Evolutionary conservation across 495 filamentous ascomycete genomes (phyloP).

Genomic region (Choiromyces venosus): DNA sequence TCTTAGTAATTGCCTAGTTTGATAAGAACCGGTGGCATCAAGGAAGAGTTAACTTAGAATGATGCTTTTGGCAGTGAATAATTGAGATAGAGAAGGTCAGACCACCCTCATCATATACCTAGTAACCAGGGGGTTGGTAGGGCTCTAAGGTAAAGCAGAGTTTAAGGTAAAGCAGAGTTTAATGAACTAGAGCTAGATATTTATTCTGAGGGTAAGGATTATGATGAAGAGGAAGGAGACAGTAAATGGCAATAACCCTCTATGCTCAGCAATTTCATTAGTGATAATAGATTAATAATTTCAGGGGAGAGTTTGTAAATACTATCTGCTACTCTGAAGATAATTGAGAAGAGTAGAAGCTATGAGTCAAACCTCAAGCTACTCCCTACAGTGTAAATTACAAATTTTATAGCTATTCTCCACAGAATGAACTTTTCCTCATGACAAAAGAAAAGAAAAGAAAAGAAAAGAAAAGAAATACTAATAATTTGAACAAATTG

Average conservation of each 20-base stretch:
- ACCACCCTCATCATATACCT: constrained; percentile 79
- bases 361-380: too few species aligned
- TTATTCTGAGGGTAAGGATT: constrained; percentile 11
- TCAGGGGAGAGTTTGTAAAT: constrained; percentile 73
- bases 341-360: too few species aligned
- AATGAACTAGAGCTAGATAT: too few species aligned
- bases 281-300: constrained; percentile 83
- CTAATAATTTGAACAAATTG: too few species aligned
- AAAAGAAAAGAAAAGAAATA: too few species aligned
- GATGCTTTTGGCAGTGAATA: constrained; percentile 74
- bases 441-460: too few species aligned
- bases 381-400: too few species aligned
- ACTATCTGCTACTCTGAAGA: constrained; percentile 89
- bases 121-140: constrained; percentile 70
- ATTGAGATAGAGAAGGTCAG: constrained; percentile 84
- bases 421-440: too few species aligned
- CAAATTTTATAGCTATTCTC: too few species aligned
- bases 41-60: constrained; percentile 54
- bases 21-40: constrained; percentile 53
- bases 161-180: constrained; percentile 22
- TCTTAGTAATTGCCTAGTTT: constrained; percentile 64
- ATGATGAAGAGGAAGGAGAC: constrained; percentile 37
- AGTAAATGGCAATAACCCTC: constrained; percentile 27
- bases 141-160: constrained; percentile 55
- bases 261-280: constrained; percentile 52